These are phyloP conservation scores for Sporothrix protearum DNA, from an alignment of 2,329 filamentous ascomycete genomes.

Conservation along the genomic window DNA sequence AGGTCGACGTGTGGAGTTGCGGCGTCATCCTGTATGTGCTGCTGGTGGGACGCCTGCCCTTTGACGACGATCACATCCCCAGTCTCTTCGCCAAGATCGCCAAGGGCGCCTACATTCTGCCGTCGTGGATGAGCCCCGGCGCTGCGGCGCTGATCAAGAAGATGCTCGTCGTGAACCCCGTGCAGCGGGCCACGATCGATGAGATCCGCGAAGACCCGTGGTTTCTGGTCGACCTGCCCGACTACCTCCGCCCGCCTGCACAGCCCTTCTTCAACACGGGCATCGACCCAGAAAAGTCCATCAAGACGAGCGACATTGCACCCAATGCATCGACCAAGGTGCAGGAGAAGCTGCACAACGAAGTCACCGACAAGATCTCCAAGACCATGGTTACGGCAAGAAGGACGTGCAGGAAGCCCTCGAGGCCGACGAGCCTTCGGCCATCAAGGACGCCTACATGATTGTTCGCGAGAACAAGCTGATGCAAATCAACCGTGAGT, in stretches of 20 bases:
- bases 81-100: constrained; percentile 97
- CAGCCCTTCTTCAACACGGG: constrained; percentile 93
- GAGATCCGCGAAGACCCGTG: constrained; percentile 92
- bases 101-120: constrained; percentile 87
- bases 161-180: constrained; percentile 93
- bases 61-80: constrained; percentile 98
- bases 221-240: constrained; percentile 83
- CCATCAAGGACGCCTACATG: constrained; percentile 98
- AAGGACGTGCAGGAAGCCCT: constrained; percentile 93
- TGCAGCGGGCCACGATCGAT: constrained; percentile 87
- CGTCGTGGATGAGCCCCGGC: constrained; percentile 82
- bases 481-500: constrained; percentile 90
- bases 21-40: constrained; percentile 87
- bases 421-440: constrained; percentile 86
- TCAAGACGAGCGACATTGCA: constrained; percentile 76
- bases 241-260: constrained; percentile 80
- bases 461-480: constrained; percentile 97
- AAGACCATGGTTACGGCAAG: constrained; percentile 96
- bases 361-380: constrained; percentile 91
- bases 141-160: constrained; percentile 79
- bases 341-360: constrained; percentile 85
- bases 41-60: constrained; percentile 78
- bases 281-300: constrained; percentile 88
- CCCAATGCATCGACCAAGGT: constrained; percentile 73
- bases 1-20: constrained; percentile 98